Evolutionary conservation across 305 asterid species (phyloP), one percentile per base, ranked within the genome.

Genomic region (Solanum hybrid): DNA sequence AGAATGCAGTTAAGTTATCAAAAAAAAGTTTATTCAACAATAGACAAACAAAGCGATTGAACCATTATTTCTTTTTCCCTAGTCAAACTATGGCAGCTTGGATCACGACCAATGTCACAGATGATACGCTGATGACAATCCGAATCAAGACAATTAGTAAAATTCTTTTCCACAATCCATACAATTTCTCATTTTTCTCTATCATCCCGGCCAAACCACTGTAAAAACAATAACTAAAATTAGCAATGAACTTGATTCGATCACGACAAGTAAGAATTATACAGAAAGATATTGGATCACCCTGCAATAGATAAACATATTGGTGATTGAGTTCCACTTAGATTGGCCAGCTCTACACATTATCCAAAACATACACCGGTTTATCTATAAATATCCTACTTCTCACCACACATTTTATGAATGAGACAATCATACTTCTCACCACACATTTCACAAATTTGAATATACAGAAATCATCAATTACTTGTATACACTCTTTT

Each of bases 311-410:
- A 46, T 46, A 46, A 16, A 14, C 3, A 46, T 14, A 46, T 14
- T 14, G 7, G 64, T 46, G 64, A 46, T 46, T 46, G 64, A 46
- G 22, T 46, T 46, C 64, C 64, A 46, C 64, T 46, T 42, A n/a
- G 51, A 79, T 37, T 38, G 6, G 60, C n/a, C 66, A 79, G 29
- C 82, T 77, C 27, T 3, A 79, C 13, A 38, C n/a, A 8, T 29
- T 89, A 93, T 92, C 94, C 93, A 86, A 78, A 86, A 34, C 79
- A 88, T 46, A 14, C n/a, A 86, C 88, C 42, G 93, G 91, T 91
- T 91, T 96, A 96, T 96, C 97, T 95, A 92, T 88, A 87, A 35
- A n/a, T 87, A 90, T 75, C 90, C 90, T 89, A 76, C 87, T 85
- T 82, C 76, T 80, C 95, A 88, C 51, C 51, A 12, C 51, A 40